phyloP scores from a whole-genome alignment of 2,329 filamentous ascomycete genomes.

The Nemania sp. region DNA sequence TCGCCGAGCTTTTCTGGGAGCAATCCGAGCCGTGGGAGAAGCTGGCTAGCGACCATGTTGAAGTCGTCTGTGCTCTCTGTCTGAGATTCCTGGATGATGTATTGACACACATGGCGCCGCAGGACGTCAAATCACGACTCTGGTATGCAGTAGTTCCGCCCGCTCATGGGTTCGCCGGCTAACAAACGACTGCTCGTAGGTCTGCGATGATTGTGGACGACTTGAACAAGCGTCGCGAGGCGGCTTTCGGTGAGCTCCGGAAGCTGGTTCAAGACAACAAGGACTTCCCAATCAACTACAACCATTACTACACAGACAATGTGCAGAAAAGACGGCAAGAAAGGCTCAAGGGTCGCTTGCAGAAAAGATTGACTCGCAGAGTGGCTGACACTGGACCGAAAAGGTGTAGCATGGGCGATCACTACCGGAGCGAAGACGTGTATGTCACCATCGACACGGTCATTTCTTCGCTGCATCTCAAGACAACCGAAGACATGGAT shows the following conservation, averaged over 20 bases:
- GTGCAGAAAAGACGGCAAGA: conserved; percentile 1
- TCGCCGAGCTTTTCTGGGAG: too few relatives aligned
- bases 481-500: conserved; percentile 3
- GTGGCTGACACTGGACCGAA: background rate
- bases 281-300: background rate
- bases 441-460: too few relatives aligned
- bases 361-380: background rate
- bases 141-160: too few relatives aligned
- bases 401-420: background rate
- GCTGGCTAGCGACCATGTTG: too few relatives aligned
- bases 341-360: conserved; percentile 1
- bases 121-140: too few relatives aligned
- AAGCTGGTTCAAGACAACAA: background rate
- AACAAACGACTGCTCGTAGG: too few relatives aligned
- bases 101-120: too few relatives aligned
- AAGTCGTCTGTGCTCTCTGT: too few relatives aligned
- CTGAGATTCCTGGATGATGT: too few relatives aligned
- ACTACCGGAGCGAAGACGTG: background rate
- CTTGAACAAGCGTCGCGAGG: background rate
- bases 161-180: too few relatives aligned
- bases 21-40: too few relatives aligned
- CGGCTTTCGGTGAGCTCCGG: background rate
- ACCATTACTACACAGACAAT: conserved; percentile 11
- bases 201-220: background rate
- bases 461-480: background rate